Conservation (phyloP, 345 rosid genomes). For the Cardiospermum halicacabum region DNA sequence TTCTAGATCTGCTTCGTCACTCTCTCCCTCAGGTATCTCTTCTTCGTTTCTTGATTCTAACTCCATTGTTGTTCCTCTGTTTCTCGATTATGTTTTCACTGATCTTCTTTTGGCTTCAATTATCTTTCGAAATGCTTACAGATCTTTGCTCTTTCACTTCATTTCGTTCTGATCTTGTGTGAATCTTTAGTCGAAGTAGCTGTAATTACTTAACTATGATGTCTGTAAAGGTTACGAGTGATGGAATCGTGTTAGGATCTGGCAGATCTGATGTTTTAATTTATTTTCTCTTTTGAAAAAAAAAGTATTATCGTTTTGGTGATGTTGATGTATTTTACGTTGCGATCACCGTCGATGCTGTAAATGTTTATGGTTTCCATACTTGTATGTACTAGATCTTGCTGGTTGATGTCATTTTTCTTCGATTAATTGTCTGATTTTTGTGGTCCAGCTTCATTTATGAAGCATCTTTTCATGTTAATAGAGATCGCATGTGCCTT, state of each 20-base stretch:
- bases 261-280: conserved; percentile 9
- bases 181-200: neutral
- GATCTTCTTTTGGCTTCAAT: neutral
- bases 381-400: neutral
- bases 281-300: neutral
- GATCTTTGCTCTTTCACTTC: conserved; percentile 12
- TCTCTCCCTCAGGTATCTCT: conserved; percentile 12
- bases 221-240: neutral
- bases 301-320: neutral
- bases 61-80: neutral
- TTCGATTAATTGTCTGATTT: neutral
- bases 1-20: conserved; percentile 12
- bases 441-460: neutral
- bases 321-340: neutral
- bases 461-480: neutral
- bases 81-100: neutral
- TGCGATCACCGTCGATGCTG: neutral
- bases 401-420: neutral
- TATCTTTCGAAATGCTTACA: conserved; percentile 4
- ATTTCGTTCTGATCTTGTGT: neutral
- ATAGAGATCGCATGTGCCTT: neutral
- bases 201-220: neutral
- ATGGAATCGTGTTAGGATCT: neutral
- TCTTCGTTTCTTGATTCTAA: neutral
- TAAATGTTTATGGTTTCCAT: conserved; percentile 1